phyloP scores from a whole-genome alignment of 768 basidiomycete species.

The Termitomyces sp. region DNA sequence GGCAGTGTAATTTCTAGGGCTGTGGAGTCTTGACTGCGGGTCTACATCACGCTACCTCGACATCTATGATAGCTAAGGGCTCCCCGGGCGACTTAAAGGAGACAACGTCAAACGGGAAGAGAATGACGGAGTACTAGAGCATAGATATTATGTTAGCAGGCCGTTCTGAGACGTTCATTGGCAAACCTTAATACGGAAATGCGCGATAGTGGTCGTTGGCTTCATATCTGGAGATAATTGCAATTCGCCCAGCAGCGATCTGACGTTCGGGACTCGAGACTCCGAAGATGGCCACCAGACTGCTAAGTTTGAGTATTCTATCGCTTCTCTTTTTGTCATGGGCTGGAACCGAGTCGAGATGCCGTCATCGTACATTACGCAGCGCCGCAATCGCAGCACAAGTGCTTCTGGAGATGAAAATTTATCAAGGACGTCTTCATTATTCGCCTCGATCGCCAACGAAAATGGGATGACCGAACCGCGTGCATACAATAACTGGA shows the following conservation, averaged over 20 bases:
- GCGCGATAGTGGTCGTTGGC: conserved; percentile 36
- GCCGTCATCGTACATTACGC: conserved; percentile 21
- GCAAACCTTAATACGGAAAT: conserved; percentile 38
- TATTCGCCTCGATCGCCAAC: conserved; percentile 30
- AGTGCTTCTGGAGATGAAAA: conserved; percentile 33
- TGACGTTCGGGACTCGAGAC: conserved; percentile 13
- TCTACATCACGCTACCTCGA: conserved; percentile 34
- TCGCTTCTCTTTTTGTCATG: conserved; percentile 24
- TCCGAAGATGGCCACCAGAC: conserved; percentile 31
- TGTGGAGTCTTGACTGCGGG: conserved; percentile 6
- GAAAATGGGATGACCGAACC: conserved; percentile 38
- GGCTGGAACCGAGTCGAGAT: conserved; percentile 1
- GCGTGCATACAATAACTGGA: conserved; percentile 40
- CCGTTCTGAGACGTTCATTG: neutral
- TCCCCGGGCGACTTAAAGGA: conserved; percentile 27
- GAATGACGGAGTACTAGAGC: conserved; percentile 35
- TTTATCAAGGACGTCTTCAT: conserved; percentile 34
- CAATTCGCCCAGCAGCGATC: conserved; percentile 35
- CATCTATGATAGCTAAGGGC: conserved; percentile 27
- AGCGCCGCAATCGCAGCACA: conserved; percentile 31
- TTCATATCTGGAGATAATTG: conserved; percentile 33
- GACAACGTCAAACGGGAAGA: conserved; percentile 35
- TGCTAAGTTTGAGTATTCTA: conserved; percentile 29
- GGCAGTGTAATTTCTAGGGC: neutral
- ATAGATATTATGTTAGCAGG: neutral